Evolutionary conservation across 345 rosid species (phyloP), one percentile per base, ranked within the genome.

Genomic region (Chamaenerion angustifolium): DNA sequence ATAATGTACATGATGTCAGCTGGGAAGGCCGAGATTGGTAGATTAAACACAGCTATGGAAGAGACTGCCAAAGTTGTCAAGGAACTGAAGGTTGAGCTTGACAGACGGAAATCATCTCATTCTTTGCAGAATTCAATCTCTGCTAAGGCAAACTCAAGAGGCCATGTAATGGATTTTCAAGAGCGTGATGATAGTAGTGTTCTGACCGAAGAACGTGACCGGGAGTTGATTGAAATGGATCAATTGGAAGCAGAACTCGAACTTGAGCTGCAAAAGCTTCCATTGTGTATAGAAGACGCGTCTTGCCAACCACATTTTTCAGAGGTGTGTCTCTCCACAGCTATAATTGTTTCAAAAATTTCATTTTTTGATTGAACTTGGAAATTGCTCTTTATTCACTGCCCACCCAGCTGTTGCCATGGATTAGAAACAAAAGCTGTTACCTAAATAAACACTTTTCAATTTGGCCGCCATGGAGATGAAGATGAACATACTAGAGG

Each of bases 1-100:
- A 76, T 89, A 59, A 72, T 89, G 84, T 81, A 71, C 69, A 82
- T 82, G 79, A 76, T 85, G 90, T 81, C 88, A 49, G 53, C 84
- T 41, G 82, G 80, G 64, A 80, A 76, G 62, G 60, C 60, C 51
- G 90, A 85, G 72, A 70, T 89, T 49, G 64, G 61, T 57, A 83
- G 68, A 69, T 69, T 83, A 52, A 76, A 76, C 57, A 48, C 66
- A 40, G 64, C 88, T 46, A 61, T 88, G 56, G 84, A 85, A 51
- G 86, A 81, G 74, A 85, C 90, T 51, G 64, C 70, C 50, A 79
- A 77, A 68, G 73, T 61, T 48, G 77, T 89, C 51, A 71, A 71
- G 59, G 95, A 85, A 61, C 61, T 89, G 47, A 83, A 66, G 71
- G 63, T 71, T 68, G 87, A 77, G 67, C 74, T 89, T 44, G 48